These are phyloP conservation scores for Sporothrix pseudoabietina DNA, from an alignment of 2,329 filamentous ascomycete species.

Conservation along the genomic window DNA sequence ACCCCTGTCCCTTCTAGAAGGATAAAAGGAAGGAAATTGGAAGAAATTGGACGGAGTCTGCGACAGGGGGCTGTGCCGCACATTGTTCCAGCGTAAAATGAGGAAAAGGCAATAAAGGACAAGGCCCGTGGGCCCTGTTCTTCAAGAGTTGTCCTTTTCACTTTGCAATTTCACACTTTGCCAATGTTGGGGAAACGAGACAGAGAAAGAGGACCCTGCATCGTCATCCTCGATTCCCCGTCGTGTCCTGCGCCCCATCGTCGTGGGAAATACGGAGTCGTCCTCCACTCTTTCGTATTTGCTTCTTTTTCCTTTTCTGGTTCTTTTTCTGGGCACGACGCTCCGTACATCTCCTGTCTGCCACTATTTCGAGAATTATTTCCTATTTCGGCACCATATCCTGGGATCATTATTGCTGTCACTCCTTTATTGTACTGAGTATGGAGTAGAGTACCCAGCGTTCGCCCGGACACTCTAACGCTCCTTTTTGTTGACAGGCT, in stretches of 20 bases:
- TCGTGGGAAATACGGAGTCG: background rate
- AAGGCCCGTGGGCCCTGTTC: background rate
- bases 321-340: background rate
- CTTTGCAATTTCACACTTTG: background rate
- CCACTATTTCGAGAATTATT: background rate
- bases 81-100: background rate
- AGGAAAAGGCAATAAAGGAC: background rate
- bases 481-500: background rate
- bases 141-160: background rate
- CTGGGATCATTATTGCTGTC: background rate
- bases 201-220: background rate
- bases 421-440: too few species aligned
- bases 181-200: background rate
- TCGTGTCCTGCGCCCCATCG: background rate
- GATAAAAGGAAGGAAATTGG: background rate
- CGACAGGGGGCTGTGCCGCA: slow-evolving; percentile 11
- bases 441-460: background rate
- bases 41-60: slow-evolving; percentile 9
- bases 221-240: background rate
- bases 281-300: background rate
- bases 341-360: too few species aligned
- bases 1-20: slow-evolving; percentile 14
- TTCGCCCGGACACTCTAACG: background rate
- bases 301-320: background rate
- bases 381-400: background rate